Base-by-base conservation (phyloP, 371 early-diverging fungal species). In the Phascolomyces articulosus region DNA sequence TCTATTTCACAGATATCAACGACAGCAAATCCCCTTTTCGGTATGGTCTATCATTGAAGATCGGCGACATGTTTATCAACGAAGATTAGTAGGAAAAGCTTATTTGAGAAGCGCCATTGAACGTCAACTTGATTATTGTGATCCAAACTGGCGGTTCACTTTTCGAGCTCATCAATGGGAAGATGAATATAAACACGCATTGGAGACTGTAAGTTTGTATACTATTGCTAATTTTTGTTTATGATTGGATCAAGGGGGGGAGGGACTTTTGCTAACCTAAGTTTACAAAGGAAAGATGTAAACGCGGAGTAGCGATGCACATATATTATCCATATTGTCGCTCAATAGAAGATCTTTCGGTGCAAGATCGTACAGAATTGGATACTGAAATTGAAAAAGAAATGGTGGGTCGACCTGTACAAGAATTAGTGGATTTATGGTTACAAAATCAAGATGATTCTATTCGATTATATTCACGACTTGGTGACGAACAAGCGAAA, bases 371-470 rank as follows among this genome's bases (percentile, higher is more conserved):
- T 10, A 23, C 51, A 23, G 63, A 66, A 21, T 24, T 65, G 31
- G 53, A 58, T 6, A 38, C 60, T 21, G 60, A 68, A 38, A n/a
- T 63, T 20, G 48, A 40, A 51, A 44, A 48, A 11, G 40, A 41
- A 4, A 55, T 59, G 24, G 18, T 62, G 40, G 56, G 41, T 23
- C 67, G 71, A 38, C 48, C 64, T 15, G 27, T 58, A 38, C 51
- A 54, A 16, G 63, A 67, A 21, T 40, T 67, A 24, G 67, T 54
- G 38, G 68, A 70, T 44, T 40, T 65, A 23, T 74, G 74, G 74
- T 58, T 70, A 26, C 68, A 68, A 34, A 53, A 60, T 16, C 74
- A 74, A 60, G 74, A 74, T 40, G 70, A 70, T 16, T 51, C 60
- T 13, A 51, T 70, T 3, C 29, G 64, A 29, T 38, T 70, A 0